Base-by-base conservation (phyloP, 2,329 filamentous ascomycete species). In the Hypomyces perniciosus region DNA sequence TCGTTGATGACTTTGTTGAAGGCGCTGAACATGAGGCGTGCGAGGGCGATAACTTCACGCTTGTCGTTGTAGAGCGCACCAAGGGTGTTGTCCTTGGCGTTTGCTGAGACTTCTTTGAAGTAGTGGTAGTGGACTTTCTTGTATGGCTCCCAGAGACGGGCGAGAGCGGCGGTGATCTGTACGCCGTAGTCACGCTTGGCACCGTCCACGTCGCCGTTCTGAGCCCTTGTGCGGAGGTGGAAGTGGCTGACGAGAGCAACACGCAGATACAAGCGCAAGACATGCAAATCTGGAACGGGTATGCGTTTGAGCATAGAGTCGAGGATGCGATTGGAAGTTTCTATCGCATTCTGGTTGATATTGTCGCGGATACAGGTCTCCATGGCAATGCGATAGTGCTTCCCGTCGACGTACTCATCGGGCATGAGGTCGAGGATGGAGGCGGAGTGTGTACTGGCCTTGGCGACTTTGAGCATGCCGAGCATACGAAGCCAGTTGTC, bases 291-390 rank as follows among this genome's bases (percentile, higher is more conserved):
- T 1, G 79, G 76, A 3, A 70, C 62, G 8, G 63, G 39, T 45
- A 67, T 61, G 20, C 62, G 60, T 27, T 52, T 46, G 35, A 64
- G 48, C 85, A 91, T 90, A 46, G 79, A 64, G 47, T 83, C 73
- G 30, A 96, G 70, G 28, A 95, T 73, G 46, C 73, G 67, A 46
- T 74, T 80, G 4, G 88, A 86, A 57, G 86, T 77, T 3, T 73
- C 68, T 56, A 95, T 78, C 26, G 81, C 79, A 47, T 84, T 79
- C n/a, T 66, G 74, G 65, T 95, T 96, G 50, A 84, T 83, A 62
- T 83, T 85, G 72, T 96, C 90, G 51, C 85, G 80, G 27, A 81
- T 71, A 66, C 90, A 96, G 5, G 82, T 77, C 56, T 78, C 77
- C 73, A 96, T 82, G 48, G 86, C 89, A 43, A 89, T 78, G 48